Evolutionary conservation across 352 stramenopile genomes (phyloP), one percentile per base, ranked within the genome.

Genomic region (Plasmopara viticola): DNA sequence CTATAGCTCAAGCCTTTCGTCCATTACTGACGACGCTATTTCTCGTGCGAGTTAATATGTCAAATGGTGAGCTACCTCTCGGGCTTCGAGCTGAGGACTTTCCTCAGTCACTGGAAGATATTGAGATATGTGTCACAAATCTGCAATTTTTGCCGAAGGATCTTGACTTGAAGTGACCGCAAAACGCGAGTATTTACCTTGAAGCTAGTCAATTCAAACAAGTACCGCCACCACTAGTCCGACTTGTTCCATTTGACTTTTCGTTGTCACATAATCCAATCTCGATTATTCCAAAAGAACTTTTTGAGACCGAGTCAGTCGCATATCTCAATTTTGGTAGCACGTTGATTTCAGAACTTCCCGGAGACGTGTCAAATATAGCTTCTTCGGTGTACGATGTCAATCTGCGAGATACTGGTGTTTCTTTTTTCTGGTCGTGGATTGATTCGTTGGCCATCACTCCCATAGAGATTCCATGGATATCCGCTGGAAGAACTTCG

Each of bases 101-200:
- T 6, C 51, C 56, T 28, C 39, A 42, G 13, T 12, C 61, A 12
- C 31, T 65, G 1, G 20, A 57, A 14, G 58, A 78, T 40, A 53
- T 83, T 5, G 64, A 72, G 13, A 56, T 81, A 53, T 60, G 37
- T 9, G 47, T 55, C 15, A 65, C 57, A 15, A 79, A 75, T 46
- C 42, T 86, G 10, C 61, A 29, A 5, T 31, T 58, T 2, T 34
- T 82, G 1, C 74, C 74, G 0, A 41, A 68, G 2, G 45, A 81
- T 30, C 28, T 86, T 14, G 53, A 79, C 18, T 25, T 55, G 5
- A 60, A 51, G 6, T 86, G 74, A 70, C 56, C 72, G 0, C 57
- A 65, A 37, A 59, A 59, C 9, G 57, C 54, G 8, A 57, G 53
- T 42, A 65, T 71, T 29, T 62, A 65, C 29, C 20, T 71, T 5